Percentiles rank a stretch among this genome's conserved stretches.
Conservation (phyloP, 805 yeast genomes). For the Candida oleophila region DNA sequence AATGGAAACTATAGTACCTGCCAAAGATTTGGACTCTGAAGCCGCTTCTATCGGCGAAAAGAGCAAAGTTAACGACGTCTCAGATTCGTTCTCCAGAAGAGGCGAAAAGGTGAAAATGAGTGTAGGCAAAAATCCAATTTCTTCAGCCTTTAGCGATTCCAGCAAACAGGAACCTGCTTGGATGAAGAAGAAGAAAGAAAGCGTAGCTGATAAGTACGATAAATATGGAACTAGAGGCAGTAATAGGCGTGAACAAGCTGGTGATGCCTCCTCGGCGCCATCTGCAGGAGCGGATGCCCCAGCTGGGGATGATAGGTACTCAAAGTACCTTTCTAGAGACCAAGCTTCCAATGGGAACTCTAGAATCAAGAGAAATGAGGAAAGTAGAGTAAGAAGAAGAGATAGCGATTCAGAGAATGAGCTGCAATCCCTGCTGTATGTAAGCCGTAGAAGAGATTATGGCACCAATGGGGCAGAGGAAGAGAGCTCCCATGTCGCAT, state of each 20-base stretch:
- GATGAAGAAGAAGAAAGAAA: constrained; percentile 27
- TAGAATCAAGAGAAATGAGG: constrained; percentile 3
- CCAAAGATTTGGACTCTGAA: neutral
- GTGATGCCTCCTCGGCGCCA: neutral
- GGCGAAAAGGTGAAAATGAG: constrained; percentile 9
- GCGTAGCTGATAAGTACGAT: constrained; percentile 32
- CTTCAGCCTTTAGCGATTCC: constrained; percentile 22
- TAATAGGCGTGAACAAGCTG: neutral
- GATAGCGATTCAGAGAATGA: constrained; percentile 1
- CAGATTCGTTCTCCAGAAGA: constrained; percentile 23
- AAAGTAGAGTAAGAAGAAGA: neutral
- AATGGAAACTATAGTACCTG: constrained; percentile 8
- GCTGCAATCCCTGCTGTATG: neutral
- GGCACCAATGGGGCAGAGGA: constrained; percentile 2
- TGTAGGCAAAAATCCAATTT: constrained; percentile 1
- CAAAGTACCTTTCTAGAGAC: constrained; percentile 14
- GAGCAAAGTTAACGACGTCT: constrained; percentile 11
- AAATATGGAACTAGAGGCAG: constrained; percentile 31
- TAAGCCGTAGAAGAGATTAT: neutral
- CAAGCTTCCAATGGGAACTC: neutral
- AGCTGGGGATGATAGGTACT: constrained; percentile 13
- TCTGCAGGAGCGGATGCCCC: neutral
- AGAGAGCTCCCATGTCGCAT: constrained; percentile 13
- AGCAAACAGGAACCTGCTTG: constrained; percentile 35
- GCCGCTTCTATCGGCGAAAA: constrained; percentile 1